Evolutionary conservation across 345 rosid species (phyloP), one percentile per base, ranked within the genome.

Genomic region (Dovyalis caffra): DNA sequence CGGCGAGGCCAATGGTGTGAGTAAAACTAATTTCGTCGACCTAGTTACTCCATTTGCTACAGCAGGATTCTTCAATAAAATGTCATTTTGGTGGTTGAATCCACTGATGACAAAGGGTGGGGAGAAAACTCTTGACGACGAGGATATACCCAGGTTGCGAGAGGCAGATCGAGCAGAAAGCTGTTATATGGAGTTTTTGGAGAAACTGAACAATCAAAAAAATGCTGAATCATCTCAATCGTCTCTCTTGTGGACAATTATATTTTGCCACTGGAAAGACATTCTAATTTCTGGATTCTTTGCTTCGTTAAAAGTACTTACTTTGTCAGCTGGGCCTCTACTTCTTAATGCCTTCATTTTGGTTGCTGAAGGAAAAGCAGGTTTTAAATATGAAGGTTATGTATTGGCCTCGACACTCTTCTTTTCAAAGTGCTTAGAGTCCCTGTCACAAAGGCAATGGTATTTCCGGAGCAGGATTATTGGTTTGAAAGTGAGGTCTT

Each of bases 21-120:
- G 64, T 64, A 86, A 83, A 80, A 8, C 28, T 4, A 84, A 75
- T 64, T 74, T 76, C 20, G 76, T 37, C 33, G 71, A 63, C 2
- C 79, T 72, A 73, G 87, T 78, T 26, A 83, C 88, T 51, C 76
- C 74, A 25, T 90, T 92, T 83, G 85, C 90, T 5, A 75, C 71
- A 71, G 97, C 97, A 37, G 89, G 99, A 23, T 76, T 89, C 83
- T 80, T 92, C 34, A 83, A 86, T 77, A 85, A 45, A 74, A 73
- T 92, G 80, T 83, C 97, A 29, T 95, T 95, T 80, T 95, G 97
- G 94, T 95, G 99, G 99, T 61, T 89, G 84, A 92, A 92, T 82
- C 76, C 88, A 20, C 67, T 95, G 81, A 87, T 95, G 89, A 91
- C 77, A 83, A 84, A 37, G 74, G 99, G 97, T 0, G 84, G 83